phyloP scores from a whole-genome alignment of 768 basidiomycete genomes.

The Macrolepiota dolichaula region DNA sequence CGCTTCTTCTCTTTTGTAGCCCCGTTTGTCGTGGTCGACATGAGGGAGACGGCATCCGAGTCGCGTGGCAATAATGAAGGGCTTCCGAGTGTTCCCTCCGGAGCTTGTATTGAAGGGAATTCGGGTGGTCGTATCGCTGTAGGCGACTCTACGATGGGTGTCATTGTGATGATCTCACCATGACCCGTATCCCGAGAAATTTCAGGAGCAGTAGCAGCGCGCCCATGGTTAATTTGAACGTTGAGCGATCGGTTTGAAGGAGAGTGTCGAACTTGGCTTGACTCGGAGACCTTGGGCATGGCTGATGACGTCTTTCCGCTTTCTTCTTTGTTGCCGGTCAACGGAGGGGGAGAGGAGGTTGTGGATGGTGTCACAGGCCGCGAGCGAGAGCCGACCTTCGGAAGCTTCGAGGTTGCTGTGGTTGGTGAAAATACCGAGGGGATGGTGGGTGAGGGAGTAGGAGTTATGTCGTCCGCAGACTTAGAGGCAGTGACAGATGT shows the following conservation, averaged over 20 bases:
- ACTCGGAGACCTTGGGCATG: slow-evolving; percentile 5
- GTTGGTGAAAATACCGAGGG: not conserved
- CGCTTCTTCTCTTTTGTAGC: slow-evolving; percentile 31
- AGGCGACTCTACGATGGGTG: slow-evolving; percentile 44
- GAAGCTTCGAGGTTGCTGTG: not conserved
- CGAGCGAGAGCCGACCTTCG: not conserved
- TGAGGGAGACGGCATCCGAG: slow-evolving; percentile 20
- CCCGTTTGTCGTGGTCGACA: slow-evolving; percentile 20
- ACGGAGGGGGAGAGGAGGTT: not conserved
- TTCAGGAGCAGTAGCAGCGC: slow-evolving; percentile 27
- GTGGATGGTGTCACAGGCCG: slow-evolving; percentile 1
- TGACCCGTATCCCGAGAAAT: slow-evolving; percentile 12
- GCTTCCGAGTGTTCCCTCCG: slow-evolving; percentile 11
- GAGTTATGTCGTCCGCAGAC: slow-evolving; percentile 2
- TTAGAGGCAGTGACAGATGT: not conserved
- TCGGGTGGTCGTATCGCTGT: slow-evolving; percentile 32
- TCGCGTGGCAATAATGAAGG: slow-evolving; percentile 13
- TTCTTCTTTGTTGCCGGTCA: not conserved
- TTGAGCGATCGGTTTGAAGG: slow-evolving; percentile 7
- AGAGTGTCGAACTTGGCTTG: not conserved
- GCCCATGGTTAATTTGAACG: slow-evolving; percentile 17
- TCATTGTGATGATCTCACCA: slow-evolving; percentile 17
- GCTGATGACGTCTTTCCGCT: slow-evolving; percentile 6
- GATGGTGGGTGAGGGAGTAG: not conserved
- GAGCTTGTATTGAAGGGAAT: slow-evolving; percentile 13